Conservation (phyloP, 805 yeast genomes). For the Yamadazyma akitaensis region DNA sequence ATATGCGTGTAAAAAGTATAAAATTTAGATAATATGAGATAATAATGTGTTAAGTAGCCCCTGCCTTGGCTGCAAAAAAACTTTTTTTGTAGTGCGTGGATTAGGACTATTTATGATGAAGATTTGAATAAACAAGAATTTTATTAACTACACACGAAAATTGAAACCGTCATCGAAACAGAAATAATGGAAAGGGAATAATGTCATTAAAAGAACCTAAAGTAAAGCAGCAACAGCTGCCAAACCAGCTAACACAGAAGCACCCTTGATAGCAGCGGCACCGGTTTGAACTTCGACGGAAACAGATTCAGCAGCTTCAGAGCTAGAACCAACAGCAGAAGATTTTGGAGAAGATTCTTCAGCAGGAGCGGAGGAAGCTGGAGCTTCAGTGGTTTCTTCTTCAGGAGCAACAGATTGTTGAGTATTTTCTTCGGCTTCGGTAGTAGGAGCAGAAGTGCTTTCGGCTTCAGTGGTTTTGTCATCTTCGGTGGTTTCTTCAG, state of each 20-base stretch:
- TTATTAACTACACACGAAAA: conserved; percentile 1
- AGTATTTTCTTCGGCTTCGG: conserved; percentile 8
- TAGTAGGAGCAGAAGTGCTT: conserved; percentile 7
- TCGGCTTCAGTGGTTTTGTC: conserved; percentile 3
- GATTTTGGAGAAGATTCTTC: conserved; percentile 1
- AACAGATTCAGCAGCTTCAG: conserved; percentile 6
- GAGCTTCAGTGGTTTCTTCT: conserved; percentile 4
- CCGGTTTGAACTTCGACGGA: conserved; percentile 9
- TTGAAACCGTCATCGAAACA: neutral
- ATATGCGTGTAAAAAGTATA: neutral
- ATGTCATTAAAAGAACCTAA: conserved; percentile 4
- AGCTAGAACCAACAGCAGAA: conserved; percentile 1
- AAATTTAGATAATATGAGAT: neutral
- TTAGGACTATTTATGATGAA: no score
- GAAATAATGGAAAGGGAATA: neutral
- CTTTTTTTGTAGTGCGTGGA: neutral
- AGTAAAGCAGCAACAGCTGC: conserved; percentile 15
- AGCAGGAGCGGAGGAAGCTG: conserved; percentile 7
- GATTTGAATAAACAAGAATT: neutral
- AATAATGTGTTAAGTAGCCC: neutral
- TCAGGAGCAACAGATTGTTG: conserved; percentile 3
- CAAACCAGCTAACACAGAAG: conserved; percentile 10
- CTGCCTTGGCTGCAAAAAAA: neutral
- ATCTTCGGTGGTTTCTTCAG: conserved; percentile 8
- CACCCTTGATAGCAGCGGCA: conserved; percentile 10